A percentile compares a stretch with the other conserved stretches of the same genome.
These are phyloP conservation scores for Metschnikowia matae DNA, from an alignment of 805 yeast species.

Conservation along the genomic window DNA sequence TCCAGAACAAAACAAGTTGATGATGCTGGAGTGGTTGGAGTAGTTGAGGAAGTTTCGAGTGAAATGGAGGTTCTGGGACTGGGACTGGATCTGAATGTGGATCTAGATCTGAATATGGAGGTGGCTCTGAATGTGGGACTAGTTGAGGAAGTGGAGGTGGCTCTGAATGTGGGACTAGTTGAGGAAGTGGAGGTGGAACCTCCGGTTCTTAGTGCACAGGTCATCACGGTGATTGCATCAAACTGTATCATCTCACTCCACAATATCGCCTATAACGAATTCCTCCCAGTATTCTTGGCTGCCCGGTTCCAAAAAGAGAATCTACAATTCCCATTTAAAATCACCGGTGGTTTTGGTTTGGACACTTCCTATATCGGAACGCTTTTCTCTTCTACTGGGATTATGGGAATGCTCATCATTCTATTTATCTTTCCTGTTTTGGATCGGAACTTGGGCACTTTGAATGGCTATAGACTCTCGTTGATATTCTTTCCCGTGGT, in stretches of 20 bases:
- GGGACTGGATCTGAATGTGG: neutral
- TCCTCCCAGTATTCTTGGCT: conserved; percentile 36
- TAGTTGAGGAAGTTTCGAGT: neutral
- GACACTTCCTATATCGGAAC: conserved; percentile 32
- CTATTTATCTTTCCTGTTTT: conserved; percentile 30
- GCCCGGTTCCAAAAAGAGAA: conserved; percentile 23
- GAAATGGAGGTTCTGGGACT: neutral
- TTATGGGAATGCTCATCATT: conserved; percentile 32
- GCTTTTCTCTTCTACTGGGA: conserved; percentile 33
- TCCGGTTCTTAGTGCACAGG: conserved; percentile 26
- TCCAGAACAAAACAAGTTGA: no score
- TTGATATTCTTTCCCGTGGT: conserved; percentile 30
- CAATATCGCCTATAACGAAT: conserved; percentile 30
- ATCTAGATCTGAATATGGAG: no score
- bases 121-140: neutral
- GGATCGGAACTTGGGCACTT: conserved; percentile 30
- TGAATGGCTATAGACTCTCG: conserved; percentile 29
- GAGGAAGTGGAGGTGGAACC: neutral
- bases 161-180: no score
- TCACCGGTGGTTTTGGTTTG: conserved; percentile 36
- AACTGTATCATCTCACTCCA: conserved; percentile 34
- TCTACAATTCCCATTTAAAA: conserved; percentile 31
- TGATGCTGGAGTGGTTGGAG: no score
- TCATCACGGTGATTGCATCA: conserved; percentile 29
- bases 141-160: no score